Evolutionary conservation across 2,329 filamentous ascomycete genomes (phyloP), one percentile per base, ranked within the genome.

Genomic region (Neonectria neomacrospora): DNA sequence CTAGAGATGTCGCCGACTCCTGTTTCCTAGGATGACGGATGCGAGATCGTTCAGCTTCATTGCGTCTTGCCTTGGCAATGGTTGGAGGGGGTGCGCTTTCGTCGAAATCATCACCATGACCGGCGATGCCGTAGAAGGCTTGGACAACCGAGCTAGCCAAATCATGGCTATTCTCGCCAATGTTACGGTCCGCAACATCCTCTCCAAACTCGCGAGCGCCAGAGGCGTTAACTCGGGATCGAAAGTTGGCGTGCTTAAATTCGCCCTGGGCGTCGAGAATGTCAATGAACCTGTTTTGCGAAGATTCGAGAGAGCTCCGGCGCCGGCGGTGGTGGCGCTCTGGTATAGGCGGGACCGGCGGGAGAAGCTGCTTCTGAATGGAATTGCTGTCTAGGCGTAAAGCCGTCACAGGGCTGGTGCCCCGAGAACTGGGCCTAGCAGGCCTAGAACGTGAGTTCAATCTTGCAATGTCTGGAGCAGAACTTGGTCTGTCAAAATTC

Each of bases 111-210:
- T 26, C 23, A 12, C 11, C 22, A 18, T 8, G 26, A 39, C 32
- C 61, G 2, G 70, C 63, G 7, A 62, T 62, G 9, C 77, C 70
- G 64, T 82, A 80, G 30, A 79, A 80, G 2, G 76, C 75, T 26
- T 75, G 74, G 0, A 78, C 76, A 11, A 75, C 76, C 11, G 71
- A 58, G 2, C 78, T 79, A 8, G 74, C 68, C 6, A 80, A 64
- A 54, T 79, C 68, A 37, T 74, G 34, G 2, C 71, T 69, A 22
- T 79, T 83, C 23, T 78, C 73, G 4, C 73, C 75, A 48, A 87
- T 78, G 64, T 90, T 90, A 34, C 88, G 81, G 66, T 89, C 86
- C 2, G 87, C 88, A 2, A 90, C 86, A 71, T 90, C 88, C 72
- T 91, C 89, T n/a, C 85, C 88, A 67, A 87, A 89, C 53, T 86